These are phyloP conservation scores for Furcasterigmium furcatum DNA, from an alignment of 2,329 filamentous ascomycete genomes.

Conservation along the genomic window DNA sequence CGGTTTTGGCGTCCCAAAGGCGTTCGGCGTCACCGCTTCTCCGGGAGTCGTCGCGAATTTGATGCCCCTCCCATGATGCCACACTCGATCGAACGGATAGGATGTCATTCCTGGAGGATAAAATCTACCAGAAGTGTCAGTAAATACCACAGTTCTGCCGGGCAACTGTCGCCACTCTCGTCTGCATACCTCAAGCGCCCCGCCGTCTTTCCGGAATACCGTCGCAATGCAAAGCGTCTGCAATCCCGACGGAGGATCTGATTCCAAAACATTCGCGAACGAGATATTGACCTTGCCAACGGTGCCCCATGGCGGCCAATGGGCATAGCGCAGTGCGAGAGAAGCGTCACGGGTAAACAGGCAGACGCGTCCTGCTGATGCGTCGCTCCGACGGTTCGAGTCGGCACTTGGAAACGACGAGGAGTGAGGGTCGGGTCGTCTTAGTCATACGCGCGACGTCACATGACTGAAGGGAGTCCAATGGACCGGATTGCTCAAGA, in stretches of 20 bases:
- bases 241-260: slow-evolving; percentile 8
- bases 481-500: too few species aligned
- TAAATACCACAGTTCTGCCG: too few species aligned
- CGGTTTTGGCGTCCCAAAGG: neutral
- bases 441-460: slow-evolving; percentile 33
- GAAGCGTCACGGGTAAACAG: slow-evolving; percentile 14
- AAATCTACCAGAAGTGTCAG: neutral
- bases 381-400: slow-evolving; percentile 10
- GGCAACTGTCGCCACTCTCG: neutral
- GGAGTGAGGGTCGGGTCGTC: slow-evolving; percentile 12
- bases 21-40: neutral
- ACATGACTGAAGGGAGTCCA: slow-evolving; percentile 26
- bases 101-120: slow-evolving; percentile 19
- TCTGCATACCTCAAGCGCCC: slow-evolving; percentile 6
- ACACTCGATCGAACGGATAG: slow-evolving; percentile 21
- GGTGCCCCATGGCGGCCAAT: slow-evolving; percentile 26
- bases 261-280: slow-evolving; percentile 16
- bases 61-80: slow-evolving; percentile 28
- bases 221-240: slow-evolving; percentile 9
- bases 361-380: slow-evolving; percentile 21
- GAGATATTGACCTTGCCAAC: slow-evolving; percentile 19
- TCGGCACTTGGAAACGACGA: slow-evolving; percentile 1
- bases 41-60: slow-evolving; percentile 16
- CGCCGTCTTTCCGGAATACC: slow-evolving; percentile 8
- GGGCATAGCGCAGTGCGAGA: slow-evolving; percentile 23